phyloP scores from a whole-genome alignment of 2,329 filamentous ascomycete genomes.

The Fusarium miscanthi region DNA sequence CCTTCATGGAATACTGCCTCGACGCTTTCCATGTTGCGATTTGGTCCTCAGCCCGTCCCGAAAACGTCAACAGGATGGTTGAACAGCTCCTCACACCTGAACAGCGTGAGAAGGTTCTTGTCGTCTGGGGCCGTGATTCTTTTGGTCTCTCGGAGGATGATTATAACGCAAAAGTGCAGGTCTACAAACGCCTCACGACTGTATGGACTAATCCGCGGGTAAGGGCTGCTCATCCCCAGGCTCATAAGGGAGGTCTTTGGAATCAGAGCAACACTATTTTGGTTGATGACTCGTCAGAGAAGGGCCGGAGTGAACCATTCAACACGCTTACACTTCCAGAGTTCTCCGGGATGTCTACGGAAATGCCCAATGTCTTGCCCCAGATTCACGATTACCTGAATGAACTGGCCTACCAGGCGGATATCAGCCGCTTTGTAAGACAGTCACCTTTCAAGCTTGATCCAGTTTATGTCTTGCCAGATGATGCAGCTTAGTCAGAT shows the following conservation, averaged over 20 bases:
- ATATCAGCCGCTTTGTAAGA: slow-evolving; percentile 73
- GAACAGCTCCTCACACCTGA: slow-evolving; percentile 68
- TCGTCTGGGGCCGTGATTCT: slow-evolving; percentile 81
- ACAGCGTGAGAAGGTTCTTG: slow-evolving; percentile 68
- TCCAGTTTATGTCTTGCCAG: slow-evolving; percentile 39
- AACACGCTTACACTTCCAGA: slow-evolving; percentile 87
- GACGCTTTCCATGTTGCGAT: slow-evolving; percentile 82
- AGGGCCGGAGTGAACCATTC: slow-evolving; percentile 83
- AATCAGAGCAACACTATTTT: slow-evolving; percentile 88
- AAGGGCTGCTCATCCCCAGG: slow-evolving; percentile 57
- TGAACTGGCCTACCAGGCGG: slow-evolving; percentile 60
- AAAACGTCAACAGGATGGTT: slow-evolving; percentile 78
- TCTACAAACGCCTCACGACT: slow-evolving; percentile 84
- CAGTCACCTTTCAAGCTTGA: slow-evolving; percentile 60
- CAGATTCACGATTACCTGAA: slow-evolving; percentile 73
- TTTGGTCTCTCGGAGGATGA: slow-evolving; percentile 74
- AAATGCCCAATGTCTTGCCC: slow-evolving; percentile 60
- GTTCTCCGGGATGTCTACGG: slow-evolving; percentile 65
- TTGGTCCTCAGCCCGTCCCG: slow-evolving; percentile 86
- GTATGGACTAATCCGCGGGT: slow-evolving; percentile 72
- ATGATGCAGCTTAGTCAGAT: background rate
- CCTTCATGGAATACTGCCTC: slow-evolving; percentile 81
- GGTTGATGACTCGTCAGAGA: slow-evolving; percentile 85
- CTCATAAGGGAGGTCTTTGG: slow-evolving; percentile 64
- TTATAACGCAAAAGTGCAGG: slow-evolving; percentile 79